Base-by-base conservation (phyloP, 306 rosid species). In the Carpinus fangiana region DNA sequence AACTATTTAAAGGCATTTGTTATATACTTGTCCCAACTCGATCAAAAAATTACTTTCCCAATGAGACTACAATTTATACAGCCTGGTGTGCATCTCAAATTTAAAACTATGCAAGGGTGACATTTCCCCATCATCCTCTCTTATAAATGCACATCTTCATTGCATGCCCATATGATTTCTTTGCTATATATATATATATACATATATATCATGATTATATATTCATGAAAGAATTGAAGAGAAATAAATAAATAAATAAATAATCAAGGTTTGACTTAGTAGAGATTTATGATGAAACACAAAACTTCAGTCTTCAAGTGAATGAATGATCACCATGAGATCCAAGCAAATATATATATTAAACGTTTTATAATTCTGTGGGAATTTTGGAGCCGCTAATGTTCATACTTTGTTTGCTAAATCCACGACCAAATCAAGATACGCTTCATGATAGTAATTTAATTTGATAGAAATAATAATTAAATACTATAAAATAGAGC, bases 201-300 rank as follows among this genome's bases (percentile, higher is more conserved):
- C 0, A 23, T 0, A 23, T 23, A 23, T 43, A 54, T 53, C 14
- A 23, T 23, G 26, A 23, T 23, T 60, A 45, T 11, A 16, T 26
- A 31, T 2, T 28, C 43, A 51, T 38, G 28, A 41, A 12, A 34
- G 12, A 8, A 45, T 50, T 13, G 16, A 28, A 38, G 6, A 43
- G 26, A 3, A 23, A 23, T 23, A 23, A 23, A n/a, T n/a, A 45
- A 56, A 20, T 38, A 48, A 50, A 41, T 21, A 45, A 78, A 66
- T n/a, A 18, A 57, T 43, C 43, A 50, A 57, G 31, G 31, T 31
- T 59, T 70, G 80, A 78, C 73, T 41, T 70, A 76, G 46, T 62
- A 28, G 59, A 82, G 78, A 76, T 81, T 75, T 46, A n/a, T 59
- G 50, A 51, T 13, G 59, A 34, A 72, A 8, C 78, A 57, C 8